Evolutionary conservation across 148 eudicot species (phyloP).

Genomic region (Persicaria tinctoria): DNA sequence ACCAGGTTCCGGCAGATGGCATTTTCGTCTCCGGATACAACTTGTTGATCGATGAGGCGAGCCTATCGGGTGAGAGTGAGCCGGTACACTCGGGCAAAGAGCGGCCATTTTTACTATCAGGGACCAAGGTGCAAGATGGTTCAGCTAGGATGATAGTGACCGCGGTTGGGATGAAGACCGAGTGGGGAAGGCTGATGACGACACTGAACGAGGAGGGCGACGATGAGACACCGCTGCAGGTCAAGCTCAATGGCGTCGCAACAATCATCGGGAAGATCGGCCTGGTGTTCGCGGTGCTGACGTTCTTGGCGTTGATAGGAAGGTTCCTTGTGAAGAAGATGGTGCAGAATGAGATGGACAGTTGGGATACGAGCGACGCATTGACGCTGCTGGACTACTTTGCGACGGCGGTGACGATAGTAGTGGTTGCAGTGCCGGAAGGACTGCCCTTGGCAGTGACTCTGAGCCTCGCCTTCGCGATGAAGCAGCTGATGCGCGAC

Average conservation of each 20-base stretch:
- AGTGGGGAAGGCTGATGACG: constrained; percentile 81
- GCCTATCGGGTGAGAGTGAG: constrained; percentile 85
- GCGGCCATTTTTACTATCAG: constrained; percentile 66
- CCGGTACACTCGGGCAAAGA: constrained; percentile 39
- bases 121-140: constrained; percentile 84
- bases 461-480: constrained; percentile 79
- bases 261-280: constrained; percentile 82
- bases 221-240: constrained; percentile 82
- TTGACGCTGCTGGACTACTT: constrained; percentile 52
- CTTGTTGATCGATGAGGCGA: constrained; percentile 68
- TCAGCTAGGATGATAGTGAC: constrained; percentile 73
- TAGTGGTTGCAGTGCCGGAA: constrained; percentile 90
- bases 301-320: constrained; percentile 49
- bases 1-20: constrained; percentile 88
- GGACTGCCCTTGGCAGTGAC: constrained; percentile 87
- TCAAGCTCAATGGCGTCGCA: constrained; percentile 86
- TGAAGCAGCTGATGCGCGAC: constrained; percentile 81
- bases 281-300: constrained; percentile 56
- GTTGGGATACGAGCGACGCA: constrained; percentile 50
- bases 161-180: constrained; percentile 83
- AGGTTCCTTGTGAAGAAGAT: constrained; percentile 38
- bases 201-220: constrained; percentile 64
- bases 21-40: constrained; percentile 56
- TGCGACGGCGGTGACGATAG: constrained; percentile 72
- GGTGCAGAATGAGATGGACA: constrained; percentile 25